Evolutionary conservation across 2,329 filamentous ascomycete genomes (phyloP), one percentile per base, ranked within the genome.

Genomic region (Pseudonectria buxi): DNA sequence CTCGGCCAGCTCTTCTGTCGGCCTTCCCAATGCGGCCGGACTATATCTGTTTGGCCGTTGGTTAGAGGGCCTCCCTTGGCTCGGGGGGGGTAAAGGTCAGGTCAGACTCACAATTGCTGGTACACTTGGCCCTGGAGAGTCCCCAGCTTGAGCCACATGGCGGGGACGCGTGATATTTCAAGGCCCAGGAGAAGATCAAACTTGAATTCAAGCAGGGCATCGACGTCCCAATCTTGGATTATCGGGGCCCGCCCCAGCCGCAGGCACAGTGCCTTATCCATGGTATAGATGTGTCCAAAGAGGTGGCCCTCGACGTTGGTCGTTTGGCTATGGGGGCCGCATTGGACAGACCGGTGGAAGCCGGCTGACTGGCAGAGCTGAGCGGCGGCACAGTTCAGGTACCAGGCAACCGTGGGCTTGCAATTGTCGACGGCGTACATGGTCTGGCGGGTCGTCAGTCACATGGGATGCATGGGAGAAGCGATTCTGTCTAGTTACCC

Each of bases 341-440:
- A 51, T 3, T 49, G 53, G 26, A 57, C 58, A 10, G 54, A 49
- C 32, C 73, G 68, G 50, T 82, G 78, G 40, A 76, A 80, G 3
- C 78, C 78, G 4, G 81, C 68, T 0, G 72, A 73, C 46, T 79
- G 75, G 43, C 76, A 80, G 34, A 83, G 63, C 33, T 74, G 68
- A 10, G 72, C 71, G 0, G 78, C 78, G 13, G 69, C 68, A 6
- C 71, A 73, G 15, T 70, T 72, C 13, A 83, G 60, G n/a, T 76
- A 72, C 71, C 77, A 80, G n/a, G 74, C 75, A 4, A 83, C 65
- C 0, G 75, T 76, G 1, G 77, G 75, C 26, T 76, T 74, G 4
- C 76, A 78, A 11, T 72, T 65, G 41, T 82, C 77, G 31, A 81
- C 69, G 10, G 77, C 70, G 46, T 81, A 76, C n/a, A 76, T 59